Evolutionary conservation across 108 stramenopile species (phyloP).

Genomic region (Fistulifera pelliculosa): DNA sequence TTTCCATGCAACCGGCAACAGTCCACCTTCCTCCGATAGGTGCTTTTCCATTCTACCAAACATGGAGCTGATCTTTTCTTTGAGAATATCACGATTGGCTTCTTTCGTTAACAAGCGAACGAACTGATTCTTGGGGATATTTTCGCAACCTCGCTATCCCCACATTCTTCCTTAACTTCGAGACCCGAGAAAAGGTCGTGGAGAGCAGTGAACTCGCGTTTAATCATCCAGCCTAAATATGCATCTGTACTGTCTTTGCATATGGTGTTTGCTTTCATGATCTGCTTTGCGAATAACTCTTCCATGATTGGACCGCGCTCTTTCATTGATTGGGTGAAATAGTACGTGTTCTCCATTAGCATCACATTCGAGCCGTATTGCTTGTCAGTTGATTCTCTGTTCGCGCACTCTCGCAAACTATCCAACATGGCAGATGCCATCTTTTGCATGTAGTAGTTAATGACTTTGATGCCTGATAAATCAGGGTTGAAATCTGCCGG

Average conservation of each 20-base stretch:
- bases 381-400: slow-evolving; percentile 74
- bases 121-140: slow-evolving; percentile 75
- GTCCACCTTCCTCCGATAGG: slow-evolving; percentile 69
- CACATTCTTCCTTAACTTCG: slow-evolving; percentile 75
- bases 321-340: slow-evolving; percentile 75
- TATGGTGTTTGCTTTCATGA: slow-evolving; percentile 65
- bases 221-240: slow-evolving; percentile 87
- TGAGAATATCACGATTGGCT: slow-evolving; percentile 72
- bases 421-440: slow-evolving; percentile 80
- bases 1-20: slow-evolving; percentile 85
- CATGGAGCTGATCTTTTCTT: slow-evolving; percentile 77
- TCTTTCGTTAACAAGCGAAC: slow-evolving; percentile 76
- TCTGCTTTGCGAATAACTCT: slow-evolving; percentile 69
- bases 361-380: slow-evolving; percentile 80
- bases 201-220: slow-evolving; percentile 80
- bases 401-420: slow-evolving; percentile 63
- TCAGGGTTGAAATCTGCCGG: slow-evolving; percentile 60
- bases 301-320: slow-evolving; percentile 56
- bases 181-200: slow-evolving; percentile 80
- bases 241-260: slow-evolving; percentile 86
- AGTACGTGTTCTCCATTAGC: slow-evolving; percentile 86
- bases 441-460: slow-evolving; percentile 77
- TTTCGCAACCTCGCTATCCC: slow-evolving; percentile 73
- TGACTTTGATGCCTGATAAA: slow-evolving; percentile 76
- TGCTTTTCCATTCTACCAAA: slow-evolving; percentile 86